Evolutionary conservation across 2,329 filamentous ascomycete genomes (phyloP).

Genomic region (Hymenoscyphus salicellus): DNA sequence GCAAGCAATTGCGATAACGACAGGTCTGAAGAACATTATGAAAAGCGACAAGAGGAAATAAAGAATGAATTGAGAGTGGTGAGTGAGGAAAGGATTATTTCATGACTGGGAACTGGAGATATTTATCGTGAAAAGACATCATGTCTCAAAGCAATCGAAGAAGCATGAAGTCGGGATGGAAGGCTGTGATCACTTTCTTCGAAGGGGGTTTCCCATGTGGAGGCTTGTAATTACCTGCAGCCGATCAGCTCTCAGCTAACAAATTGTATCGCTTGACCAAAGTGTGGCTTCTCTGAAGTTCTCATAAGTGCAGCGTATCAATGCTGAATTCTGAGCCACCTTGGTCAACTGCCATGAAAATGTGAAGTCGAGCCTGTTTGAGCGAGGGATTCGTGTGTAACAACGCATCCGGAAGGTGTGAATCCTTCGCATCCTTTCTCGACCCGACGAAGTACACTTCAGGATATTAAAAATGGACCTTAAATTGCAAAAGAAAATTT

Average conservation of each 20-base stretch:
- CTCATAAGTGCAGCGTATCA: not conserved
- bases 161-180: not conserved
- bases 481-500: not conserved
- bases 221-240: not conserved
- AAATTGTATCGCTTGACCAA: not conserved
- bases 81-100: not conserved
- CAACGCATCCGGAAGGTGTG: not conserved
- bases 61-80: not conserved
- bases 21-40: not conserved
- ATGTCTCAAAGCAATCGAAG: not conserved
- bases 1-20: not conserved
- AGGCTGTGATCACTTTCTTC: not conserved
- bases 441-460: not conserved
- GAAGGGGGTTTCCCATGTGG: not conserved
- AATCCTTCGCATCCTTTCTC: slow-evolving; percentile 2
- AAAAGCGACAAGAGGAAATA: slow-evolving; percentile 14
- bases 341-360: not conserved
- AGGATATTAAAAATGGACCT: not conserved
- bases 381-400: not conserved
- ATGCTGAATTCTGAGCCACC: not conserved
- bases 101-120: not conserved
- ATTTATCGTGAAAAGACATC: not conserved
- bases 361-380: not conserved
- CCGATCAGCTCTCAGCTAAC: not conserved
- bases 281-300: not conserved